Percentiles rank a stretch among this genome's conserved stretches.
phyloP scores from a whole-genome alignment of 108 stramenopile species.

The Cyclotella atomus region DNA sequence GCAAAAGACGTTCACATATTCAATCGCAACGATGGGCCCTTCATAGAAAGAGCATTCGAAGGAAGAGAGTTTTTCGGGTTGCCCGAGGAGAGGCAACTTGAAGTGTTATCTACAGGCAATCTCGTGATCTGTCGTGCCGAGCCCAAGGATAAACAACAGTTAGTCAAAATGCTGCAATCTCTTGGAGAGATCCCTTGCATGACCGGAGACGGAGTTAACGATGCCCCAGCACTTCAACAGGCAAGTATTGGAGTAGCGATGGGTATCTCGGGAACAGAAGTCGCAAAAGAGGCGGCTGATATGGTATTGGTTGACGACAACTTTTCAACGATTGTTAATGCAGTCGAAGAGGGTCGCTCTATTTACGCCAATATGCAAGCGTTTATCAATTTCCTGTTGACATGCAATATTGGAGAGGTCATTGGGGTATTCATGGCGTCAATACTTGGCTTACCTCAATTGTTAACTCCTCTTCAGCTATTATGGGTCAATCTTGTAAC shows the following conservation, averaged over 20 bases:
- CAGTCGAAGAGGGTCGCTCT: conserved; percentile 95
- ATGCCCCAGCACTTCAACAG: conserved; percentile 98
- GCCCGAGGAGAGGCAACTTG: conserved; percentile 65
- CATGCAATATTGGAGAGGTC: conserved; percentile 98
- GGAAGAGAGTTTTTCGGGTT: conserved; percentile 83
- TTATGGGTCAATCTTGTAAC: conserved; percentile 98
- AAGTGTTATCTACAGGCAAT: conserved; percentile 74
- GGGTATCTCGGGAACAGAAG: conserved; percentile 91
- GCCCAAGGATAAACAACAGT: conserved; percentile 95
- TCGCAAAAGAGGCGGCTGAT: conserved; percentile 68
- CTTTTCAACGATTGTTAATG: conserved; percentile 92
- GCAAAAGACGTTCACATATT: conserved; percentile 80
- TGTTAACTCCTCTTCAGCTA: conserved; percentile 84
- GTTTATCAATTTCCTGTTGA: conserved; percentile 98
- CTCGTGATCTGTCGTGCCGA: conserved; percentile 97
- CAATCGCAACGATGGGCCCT: conserved; percentile 25
- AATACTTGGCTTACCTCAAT: conserved; percentile 91
- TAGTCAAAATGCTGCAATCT: conserved; percentile 94
- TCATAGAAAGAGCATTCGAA: conserved; percentile 42
- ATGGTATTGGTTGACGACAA: conserved; percentile 19
- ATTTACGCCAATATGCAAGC: conserved; percentile 99
- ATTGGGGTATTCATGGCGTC: conserved; percentile 92
- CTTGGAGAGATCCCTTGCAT: conserved; percentile 94
- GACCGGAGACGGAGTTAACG: conserved; percentile 98
- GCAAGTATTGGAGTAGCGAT: conserved; percentile 94